phyloP scores from a whole-genome alignment of 176 grass and related monocot species.

The Alloteropsis semialata region DNA sequence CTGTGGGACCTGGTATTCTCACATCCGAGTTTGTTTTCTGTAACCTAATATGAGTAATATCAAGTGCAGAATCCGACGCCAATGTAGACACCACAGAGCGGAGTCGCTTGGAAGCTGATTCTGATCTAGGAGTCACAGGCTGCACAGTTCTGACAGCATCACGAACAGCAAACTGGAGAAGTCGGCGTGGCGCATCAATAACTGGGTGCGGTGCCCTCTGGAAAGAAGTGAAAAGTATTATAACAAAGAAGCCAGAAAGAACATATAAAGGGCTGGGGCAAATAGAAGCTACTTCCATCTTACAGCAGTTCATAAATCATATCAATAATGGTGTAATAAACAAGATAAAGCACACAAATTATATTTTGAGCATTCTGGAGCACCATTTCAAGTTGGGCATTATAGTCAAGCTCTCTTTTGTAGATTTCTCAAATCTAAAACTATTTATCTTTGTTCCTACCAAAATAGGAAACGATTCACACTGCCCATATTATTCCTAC shows the following conservation, averaged over 20 bases:
- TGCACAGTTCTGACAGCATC: conserved; percentile 81
- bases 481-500: too few species aligned
- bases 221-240: conserved; percentile 23
- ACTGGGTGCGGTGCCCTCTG: conserved; percentile 41
- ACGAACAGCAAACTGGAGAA: conserved; percentile 97
- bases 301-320: conserved; percentile 4
- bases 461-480: neutral
- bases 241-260: too few species aligned
- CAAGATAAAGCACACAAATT: neutral
- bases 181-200: conserved; percentile 67
- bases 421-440: neutral
- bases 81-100: conserved; percentile 70
- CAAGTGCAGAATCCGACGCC: conserved; percentile 37
- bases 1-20: conserved; percentile 48
- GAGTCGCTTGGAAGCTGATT: conserved; percentile 62
- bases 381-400: neutral
- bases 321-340: neutral
- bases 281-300: neutral
- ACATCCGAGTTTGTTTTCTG: conserved; percentile 43
- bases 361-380: neutral
- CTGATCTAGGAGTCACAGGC: conserved; percentile 40
- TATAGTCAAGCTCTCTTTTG: neutral
- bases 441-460: neutral
- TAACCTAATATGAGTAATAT: conserved; percentile 44
- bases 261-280: neutral